Base-by-base conservation (phyloP, 441 rosid genomes). In the Melastoma candidum region DNA sequence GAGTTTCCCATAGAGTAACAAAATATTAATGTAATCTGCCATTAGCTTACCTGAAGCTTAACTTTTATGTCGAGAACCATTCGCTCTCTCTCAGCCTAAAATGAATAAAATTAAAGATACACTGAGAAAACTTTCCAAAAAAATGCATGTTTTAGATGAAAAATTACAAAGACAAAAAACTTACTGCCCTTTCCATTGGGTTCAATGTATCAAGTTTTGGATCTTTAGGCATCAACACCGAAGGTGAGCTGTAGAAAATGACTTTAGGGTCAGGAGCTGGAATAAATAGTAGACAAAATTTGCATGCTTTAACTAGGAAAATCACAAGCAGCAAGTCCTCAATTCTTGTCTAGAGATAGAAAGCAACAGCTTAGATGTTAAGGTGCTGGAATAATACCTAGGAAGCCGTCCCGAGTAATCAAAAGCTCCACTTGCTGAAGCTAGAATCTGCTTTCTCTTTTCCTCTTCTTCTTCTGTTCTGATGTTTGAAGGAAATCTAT, bases 61-160 rank as follows among this genome's bases (percentile, higher is more conserved):
- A 90, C 99, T 77, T 87, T 61, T 54, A 94, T 94, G 86, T 94
- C 99, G 86, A 94, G 73, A 75, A 94, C 99, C 99, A 94, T 94
- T 54, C 81, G 95, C 1, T 87, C 97, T 66, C 95, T 83, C 78
- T 90, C 99, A 48, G 95, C 96, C 99, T 90, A 76, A 52, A 64
- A 68, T 64, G 36, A 46, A 36, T 3, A 29, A 62, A 39, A 41
- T 14, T 44, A n/a, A 3, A 0, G 17, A 26, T 8, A 29, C 7
- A 6, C 54, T 24, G 25, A 54, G 41, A 54, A 45, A 52, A n/a
- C 45, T 12, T 54, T 17, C 49, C 1, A 29, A 29, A 29, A 6
- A 2, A 29, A 29, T 29, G 36, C 36, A 29, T 29, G 36, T 29
- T 29, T 29, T 6, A 29, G 36, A 29, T 3, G 7, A 39, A 25